Percentiles rank a stretch among this genome's conserved stretches.
Evolutionary conservation across 305 asterid genomes (phyloP).

Genomic region (Fraxinus nigra): DNA sequence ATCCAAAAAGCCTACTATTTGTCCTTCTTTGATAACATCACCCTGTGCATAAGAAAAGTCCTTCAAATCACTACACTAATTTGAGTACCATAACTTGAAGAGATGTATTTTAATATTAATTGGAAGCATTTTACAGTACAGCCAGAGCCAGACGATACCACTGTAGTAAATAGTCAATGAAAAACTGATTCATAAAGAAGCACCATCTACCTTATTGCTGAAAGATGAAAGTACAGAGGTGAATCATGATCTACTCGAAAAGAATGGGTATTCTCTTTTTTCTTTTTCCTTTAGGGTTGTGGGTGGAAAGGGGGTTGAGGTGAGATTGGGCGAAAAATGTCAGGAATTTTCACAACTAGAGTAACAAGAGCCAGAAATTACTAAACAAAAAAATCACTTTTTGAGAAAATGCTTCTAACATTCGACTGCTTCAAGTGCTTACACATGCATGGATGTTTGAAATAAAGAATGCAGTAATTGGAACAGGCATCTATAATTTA

Average conservation of each 20-base stretch:
- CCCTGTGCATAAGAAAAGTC: conserved; percentile 46
- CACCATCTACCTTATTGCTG: conserved; percentile 4
- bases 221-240: conserved; percentile 1
- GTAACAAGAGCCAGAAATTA: neutral
- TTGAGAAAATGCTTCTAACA: neutral
- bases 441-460: neutral
- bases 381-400: neutral
- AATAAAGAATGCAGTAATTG: neutral
- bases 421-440: conserved; percentile 2
- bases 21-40: conserved; percentile 76
- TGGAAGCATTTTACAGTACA: neutral
- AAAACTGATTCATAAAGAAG: conserved; percentile 4
- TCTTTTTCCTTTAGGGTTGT: neutral
- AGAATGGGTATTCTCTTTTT: neutral
- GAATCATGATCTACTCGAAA: conserved; percentile 1
- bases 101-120: neutral
- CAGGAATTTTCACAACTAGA: neutral
- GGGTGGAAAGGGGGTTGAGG: neutral
- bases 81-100: neutral
- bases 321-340: neutral
- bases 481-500: neutral
- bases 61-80: conserved; percentile 9
- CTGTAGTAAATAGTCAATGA: neutral
- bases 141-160: neutral
- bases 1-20: conserved; percentile 61